A percentile compares a stretch with the other conserved stretches of the same genome.
Conservation (phyloP, 345 rosid genomes). For the Jatropha curcas region DNA sequence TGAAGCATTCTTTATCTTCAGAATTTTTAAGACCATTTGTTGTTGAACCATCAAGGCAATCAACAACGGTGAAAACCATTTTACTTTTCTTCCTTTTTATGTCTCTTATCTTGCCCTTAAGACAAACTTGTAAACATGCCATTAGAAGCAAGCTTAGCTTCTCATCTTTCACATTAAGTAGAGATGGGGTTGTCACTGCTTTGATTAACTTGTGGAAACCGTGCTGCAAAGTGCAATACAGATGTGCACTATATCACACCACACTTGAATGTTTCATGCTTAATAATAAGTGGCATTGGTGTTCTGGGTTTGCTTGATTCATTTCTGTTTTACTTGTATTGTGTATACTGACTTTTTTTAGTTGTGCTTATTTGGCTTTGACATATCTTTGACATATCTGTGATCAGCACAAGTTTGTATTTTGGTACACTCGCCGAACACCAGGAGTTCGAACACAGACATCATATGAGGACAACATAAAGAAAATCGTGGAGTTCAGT, state of each 20-base stretch:
- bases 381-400: too few relatives aligned
- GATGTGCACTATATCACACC: not conserved
- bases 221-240: not conserved
- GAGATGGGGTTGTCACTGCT: not conserved
- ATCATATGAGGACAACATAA: constrained; percentile 92
- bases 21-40: not conserved
- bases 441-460: constrained; percentile 87
- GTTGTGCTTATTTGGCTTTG: constrained; percentile 13
- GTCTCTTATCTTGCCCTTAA: not conserved
- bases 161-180: too few relatives aligned
- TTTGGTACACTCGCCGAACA: constrained; percentile 95
- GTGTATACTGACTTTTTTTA: not conserved
- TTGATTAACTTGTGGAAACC: not conserved
- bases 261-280: not conserved
- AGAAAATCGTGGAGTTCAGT: constrained; percentile 90
- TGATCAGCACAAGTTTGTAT: constrained; percentile 76
- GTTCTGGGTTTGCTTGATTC: not conserved
- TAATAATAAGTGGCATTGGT: not conserved
- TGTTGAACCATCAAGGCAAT: not conserved
- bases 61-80: not conserved
- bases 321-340: not conserved
- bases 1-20: not conserved
- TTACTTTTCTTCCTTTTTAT: not conserved
- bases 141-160: not conserved
- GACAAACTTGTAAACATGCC: not conserved